phyloP scores from a whole-genome alignment of 805 yeast genomes.

The Candida vaughaniae region DNA sequence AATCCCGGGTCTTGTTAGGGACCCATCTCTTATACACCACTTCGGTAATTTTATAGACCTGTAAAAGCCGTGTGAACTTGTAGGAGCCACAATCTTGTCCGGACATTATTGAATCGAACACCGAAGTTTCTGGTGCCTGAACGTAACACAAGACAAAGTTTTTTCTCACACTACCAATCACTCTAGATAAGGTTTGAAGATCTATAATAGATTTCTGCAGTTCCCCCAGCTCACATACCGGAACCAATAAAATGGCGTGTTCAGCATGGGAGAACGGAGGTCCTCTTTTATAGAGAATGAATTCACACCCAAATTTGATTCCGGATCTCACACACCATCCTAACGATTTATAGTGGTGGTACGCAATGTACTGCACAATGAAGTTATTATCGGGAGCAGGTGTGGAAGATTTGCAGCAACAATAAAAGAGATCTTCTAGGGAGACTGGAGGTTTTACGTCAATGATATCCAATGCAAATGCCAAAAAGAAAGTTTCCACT shows the following conservation, averaged over 20 bases:
- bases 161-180: constrained; percentile 84
- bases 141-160: constrained; percentile 69
- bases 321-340: constrained; percentile 97
- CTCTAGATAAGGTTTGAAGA: constrained; percentile 67
- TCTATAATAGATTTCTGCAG: constrained; percentile 55
- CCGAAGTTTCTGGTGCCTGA: constrained; percentile 45
- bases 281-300: constrained; percentile 78
- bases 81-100: constrained; percentile 13
- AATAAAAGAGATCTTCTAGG: constrained; percentile 22
- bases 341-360: constrained; percentile 80
- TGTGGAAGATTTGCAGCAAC: constrained; percentile 14
- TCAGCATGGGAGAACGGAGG: constrained; percentile 97
- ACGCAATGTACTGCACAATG: constrained; percentile 62
- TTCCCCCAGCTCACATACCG: constrained; percentile 28
- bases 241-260: constrained; percentile 60
- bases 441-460: constrained; percentile 24
- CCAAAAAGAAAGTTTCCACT: constrained; percentile 70
- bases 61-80: constrained; percentile 30
- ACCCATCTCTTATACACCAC: constrained; percentile 78
- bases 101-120: constrained; percentile 18
- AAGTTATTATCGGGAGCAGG: constrained; percentile 29
- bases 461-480: constrained; percentile 53
- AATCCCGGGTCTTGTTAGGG: constrained; percentile 81
- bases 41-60: constrained; percentile 57
- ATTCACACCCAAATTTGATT: constrained; percentile 88